Evolutionary conservation across 441 rosid species (phyloP), one percentile per base, ranked within the genome.

Genomic region (Arabidopsis hybrid): DNA sequence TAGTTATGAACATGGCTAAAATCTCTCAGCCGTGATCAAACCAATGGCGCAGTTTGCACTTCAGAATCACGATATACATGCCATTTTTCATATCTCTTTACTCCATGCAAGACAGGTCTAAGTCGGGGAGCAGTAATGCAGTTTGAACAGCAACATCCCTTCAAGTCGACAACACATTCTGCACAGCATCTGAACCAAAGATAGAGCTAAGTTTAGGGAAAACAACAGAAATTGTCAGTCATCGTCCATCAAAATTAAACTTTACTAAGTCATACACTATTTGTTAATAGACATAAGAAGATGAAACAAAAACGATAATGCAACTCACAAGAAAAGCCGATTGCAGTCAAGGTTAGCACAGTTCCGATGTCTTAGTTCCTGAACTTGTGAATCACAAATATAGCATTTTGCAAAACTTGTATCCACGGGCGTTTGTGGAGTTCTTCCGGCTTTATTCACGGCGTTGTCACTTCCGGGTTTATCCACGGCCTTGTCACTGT

Each of bases 321-420:
- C 43, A 38, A 86, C 98, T 87, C 71, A 94, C 98, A 91, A 81
- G 63, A 86, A 88, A 60, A 94, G 97, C 51, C 75, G 83, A 87
- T 93, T 93, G 85, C 97, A 93, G 81, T 93, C 95, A 49, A 90
- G 83, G 85, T 93, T 93, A 55, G 98, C 96, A 82, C 98, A 93
- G 80, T 93, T 93, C 59, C 96, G 86, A 74, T 93, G 98, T 79
- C 93, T 86, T 71, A 90, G 83, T 69, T 85, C 91, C 42, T 40
- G 51, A 66, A 89, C 90, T 63, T 87, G 83, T 55, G 86, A 87
- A 56, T 85, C 82, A 65, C 97, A 94, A 40, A 83, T 60, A 60
- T 84, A 85, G 84, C 97, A 91, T 65, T 74, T 83, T 32, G 97
- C 95, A 79, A 90, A 89, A 72, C 79, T 79, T 56, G 81, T 63